phyloP scores from a whole-genome alignment of 176 grass and related monocot species.

The Raddia distichophylla region DNA sequence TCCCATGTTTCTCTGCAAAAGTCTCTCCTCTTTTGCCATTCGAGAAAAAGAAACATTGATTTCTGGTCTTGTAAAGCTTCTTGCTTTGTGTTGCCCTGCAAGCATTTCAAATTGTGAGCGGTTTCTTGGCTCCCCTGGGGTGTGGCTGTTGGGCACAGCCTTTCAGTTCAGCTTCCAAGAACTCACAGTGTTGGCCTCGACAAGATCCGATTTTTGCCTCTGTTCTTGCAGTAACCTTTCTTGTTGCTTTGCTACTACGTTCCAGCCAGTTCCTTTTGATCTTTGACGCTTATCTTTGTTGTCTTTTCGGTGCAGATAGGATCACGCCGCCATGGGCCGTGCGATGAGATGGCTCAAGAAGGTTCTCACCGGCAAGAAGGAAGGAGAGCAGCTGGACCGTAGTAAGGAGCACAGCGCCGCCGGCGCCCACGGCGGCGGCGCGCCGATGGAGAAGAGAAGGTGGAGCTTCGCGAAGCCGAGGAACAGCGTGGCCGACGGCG shows the following conservation, averaged over 20 bases:
- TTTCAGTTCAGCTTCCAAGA: conserved; percentile 8
- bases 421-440: not conserved
- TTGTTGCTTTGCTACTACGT: conserved; percentile 10
- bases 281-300: not conserved
- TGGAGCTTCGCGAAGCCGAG: conserved; percentile 84
- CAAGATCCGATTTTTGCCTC: not conserved
- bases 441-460: conserved; percentile 64
- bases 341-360: conserved; percentile 81
- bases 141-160: not conserved
- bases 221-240: not conserved
- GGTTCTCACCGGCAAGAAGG: conserved; percentile 72
- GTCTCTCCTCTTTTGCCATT: not conserved
- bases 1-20: conserved; percentile 41
- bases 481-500: conserved; percentile 47
- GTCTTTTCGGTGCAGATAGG: not conserved
- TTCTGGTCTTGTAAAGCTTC: not conserved
- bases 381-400: conserved; percentile 32
- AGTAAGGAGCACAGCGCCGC: conserved; percentile 14
- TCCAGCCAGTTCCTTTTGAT: not conserved
- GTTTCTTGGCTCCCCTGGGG: not conserved
- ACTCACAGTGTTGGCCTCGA: not conserved
- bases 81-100: not conserved
- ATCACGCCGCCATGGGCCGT: conserved; percentile 52
- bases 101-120: not conserved
- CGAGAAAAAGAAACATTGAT: not conserved